phyloP scores from a whole-genome alignment of 768 basidiomycete species.

The Panaeolus papilionaceus region DNA sequence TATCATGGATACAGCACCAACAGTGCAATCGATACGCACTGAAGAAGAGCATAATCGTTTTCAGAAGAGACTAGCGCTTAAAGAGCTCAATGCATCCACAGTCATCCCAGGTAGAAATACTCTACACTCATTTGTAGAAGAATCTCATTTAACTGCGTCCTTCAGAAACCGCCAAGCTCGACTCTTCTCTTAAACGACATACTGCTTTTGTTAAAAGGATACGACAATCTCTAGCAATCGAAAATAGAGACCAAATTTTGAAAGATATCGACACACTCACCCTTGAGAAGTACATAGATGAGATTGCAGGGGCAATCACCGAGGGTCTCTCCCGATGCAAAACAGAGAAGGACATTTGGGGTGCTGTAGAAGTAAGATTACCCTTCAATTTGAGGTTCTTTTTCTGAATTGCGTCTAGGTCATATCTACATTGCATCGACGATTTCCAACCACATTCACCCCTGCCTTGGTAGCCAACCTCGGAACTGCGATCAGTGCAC shows the following conservation, averaged over 20 bases:
- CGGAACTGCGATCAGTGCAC: conserved; percentile 59
- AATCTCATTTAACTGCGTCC: conserved; percentile 14
- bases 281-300: conserved; percentile 95
- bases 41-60: conserved; percentile 58
- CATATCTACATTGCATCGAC: conserved; percentile 86
- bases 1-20: conserved; percentile 33
- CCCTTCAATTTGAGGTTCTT: neutral
- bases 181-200: conserved; percentile 95
- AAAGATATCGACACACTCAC: conserved; percentile 92
- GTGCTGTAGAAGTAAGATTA: conserved; percentile 82
- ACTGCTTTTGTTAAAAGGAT: conserved; percentile 95
- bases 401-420: conserved; percentile 54
- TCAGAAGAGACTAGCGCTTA: conserved; percentile 63
- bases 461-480: conserved; percentile 70
- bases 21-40: conserved; percentile 32
- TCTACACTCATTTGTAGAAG: conserved; percentile 24
- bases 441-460: conserved; percentile 84
- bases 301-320: conserved; percentile 84
- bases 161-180: conserved; percentile 76
- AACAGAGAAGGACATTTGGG: conserved; percentile 91
- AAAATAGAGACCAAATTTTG: conserved; percentile 85
- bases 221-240: conserved; percentile 81
- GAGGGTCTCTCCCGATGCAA: conserved; percentile 91
- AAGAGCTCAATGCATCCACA: conserved; percentile 57
- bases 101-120: conserved; percentile 49